phyloP scores from a whole-genome alignment of 2,329 filamentous ascomycete genomes.

The Grosmannia huntii region DNA sequence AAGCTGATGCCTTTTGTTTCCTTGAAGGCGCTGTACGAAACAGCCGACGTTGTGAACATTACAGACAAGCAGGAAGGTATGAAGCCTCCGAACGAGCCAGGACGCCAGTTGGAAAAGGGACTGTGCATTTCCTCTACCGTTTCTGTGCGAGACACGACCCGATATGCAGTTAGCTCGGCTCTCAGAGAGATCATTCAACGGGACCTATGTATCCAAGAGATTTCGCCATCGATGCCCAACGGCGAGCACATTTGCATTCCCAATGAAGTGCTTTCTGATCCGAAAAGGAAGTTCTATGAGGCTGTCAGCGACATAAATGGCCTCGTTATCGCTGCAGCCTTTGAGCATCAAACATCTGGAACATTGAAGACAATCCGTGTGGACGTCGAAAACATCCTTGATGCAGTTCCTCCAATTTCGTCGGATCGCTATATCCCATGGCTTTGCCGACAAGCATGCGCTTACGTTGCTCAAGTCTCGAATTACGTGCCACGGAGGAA shows the following conservation, averaged over 20 bases:
- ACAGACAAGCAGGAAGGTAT: neutral
- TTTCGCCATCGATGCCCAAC: neutral
- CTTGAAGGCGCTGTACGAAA: neutral
- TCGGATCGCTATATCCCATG: neutral
- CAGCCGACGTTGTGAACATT: neutral
- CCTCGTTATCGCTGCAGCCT: neutral
- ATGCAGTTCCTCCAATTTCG: neutral
- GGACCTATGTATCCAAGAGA: neutral
- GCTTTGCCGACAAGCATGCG: neutral
- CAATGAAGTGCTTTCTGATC: neutral
- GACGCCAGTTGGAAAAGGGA: neutral
- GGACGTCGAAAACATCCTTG: neutral
- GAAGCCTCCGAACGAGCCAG: neutral
- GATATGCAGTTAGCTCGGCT: neutral
- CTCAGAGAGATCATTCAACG: neutral
- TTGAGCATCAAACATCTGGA: neutral
- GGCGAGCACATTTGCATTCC: neutral
- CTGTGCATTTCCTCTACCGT: neutral
- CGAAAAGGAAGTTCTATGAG: neutral
- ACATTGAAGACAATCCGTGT: neutral
- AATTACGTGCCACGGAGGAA: neutral
- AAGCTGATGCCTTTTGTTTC: neutral
- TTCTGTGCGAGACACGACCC: neutral
- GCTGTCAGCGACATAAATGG: constrained; percentile 1
- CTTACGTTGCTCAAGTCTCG: neutral